Base-by-base conservation (phyloP, 768 basidiomycete genomes). In the Pisolithus orientalis region DNA sequence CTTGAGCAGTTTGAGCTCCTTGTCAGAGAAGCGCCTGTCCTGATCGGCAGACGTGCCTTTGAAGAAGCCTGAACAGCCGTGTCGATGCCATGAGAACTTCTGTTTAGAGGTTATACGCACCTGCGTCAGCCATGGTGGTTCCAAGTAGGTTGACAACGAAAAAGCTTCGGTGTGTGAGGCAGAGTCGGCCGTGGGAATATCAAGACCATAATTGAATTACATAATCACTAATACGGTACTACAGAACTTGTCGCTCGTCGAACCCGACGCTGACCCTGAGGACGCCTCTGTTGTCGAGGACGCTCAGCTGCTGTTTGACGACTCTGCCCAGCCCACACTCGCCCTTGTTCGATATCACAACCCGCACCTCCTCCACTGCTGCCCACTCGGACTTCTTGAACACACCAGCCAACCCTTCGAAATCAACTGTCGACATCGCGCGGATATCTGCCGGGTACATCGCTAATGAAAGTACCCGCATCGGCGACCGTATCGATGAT, bases 11-110 rank as follows among this genome's bases (percentile, higher is more conserved):
- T 92, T 92, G 49, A 86, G 72, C 71, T 95, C 93, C 74, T 97
- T 96, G 80, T 97, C 90, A 28, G 89, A 89, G 70, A 97, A 96
- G 47, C 94, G 82, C 59, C 87, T 83, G 68, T 94, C 91, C 70
- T 94, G 89, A 75, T 90, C 90, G 31, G 88, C 85, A 58, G 87
- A 90, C 25, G 89, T 92, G 63, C 90, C 90, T 70, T 90, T 90
- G 84, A 92, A 90, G 68, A 90, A 90, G 28, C 89, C 89, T 84
- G 50, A 14, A 32, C 52, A 32, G 42, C 32, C 16, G 32, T 54
- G 62, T 58, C 13, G 28, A 38, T 9, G 11, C 31, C 52, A n/a
- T 51, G 32, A 7, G 24, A 37, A 28, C 10, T 44, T 57, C 46
- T 57, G 51, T 55, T 42, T 37, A 44, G 54, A 43, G 49, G 59